These are phyloP conservation scores for Apiospora rasikravindrae DNA, from an alignment of 2,329 filamentous ascomycete genomes.

Conservation along the genomic window DNA sequence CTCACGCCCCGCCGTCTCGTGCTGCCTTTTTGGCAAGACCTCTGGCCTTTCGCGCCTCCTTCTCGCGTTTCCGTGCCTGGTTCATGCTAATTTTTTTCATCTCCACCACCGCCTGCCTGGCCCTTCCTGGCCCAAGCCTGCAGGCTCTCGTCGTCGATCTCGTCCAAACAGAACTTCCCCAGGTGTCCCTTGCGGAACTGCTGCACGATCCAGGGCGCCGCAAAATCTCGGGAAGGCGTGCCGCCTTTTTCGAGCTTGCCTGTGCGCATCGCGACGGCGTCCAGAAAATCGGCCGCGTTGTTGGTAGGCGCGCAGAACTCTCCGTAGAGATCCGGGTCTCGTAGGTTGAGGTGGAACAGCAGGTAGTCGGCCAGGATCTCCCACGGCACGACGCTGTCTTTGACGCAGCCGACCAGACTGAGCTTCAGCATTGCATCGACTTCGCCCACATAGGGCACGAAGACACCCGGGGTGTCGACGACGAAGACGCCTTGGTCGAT, in stretches of 20 bases:
- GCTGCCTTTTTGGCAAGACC: conserved; percentile 41
- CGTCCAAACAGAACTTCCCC: conserved; percentile 80
- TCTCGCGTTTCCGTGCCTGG: conserved; percentile 71
- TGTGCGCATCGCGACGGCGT: conserved; percentile 72
- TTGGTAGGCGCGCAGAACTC: conserved; percentile 77
- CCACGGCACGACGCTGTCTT: conserved; percentile 81
- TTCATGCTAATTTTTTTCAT: conserved; percentile 61
- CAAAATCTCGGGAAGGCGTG: conserved; percentile 69
- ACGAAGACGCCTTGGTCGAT: conserved; percentile 74
- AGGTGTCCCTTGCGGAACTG: conserved; percentile 80
- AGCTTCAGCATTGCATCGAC: conserved; percentile 92
- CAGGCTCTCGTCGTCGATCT: conserved; percentile 67
- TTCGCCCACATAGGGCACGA: conserved; percentile 87
- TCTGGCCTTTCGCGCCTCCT: conserved; percentile 56
- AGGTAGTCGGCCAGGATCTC: conserved; percentile 88
- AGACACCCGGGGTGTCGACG: conserved; percentile 92
- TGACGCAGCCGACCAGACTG: conserved; percentile 88
- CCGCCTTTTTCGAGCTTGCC: conserved; percentile 80
- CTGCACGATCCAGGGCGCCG: conserved; percentile 81
- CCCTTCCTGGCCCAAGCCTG: conserved; percentile 28
- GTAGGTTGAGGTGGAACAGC: conserved; percentile 79
- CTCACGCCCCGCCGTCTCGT: conserved; percentile 20
- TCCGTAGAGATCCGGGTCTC: conserved; percentile 65
- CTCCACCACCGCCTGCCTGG: conserved; percentile 48
- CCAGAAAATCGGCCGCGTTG: conserved; percentile 75